Base-by-base conservation (phyloP, 75 land plant species). In the Ceratopteris richardii region DNA sequence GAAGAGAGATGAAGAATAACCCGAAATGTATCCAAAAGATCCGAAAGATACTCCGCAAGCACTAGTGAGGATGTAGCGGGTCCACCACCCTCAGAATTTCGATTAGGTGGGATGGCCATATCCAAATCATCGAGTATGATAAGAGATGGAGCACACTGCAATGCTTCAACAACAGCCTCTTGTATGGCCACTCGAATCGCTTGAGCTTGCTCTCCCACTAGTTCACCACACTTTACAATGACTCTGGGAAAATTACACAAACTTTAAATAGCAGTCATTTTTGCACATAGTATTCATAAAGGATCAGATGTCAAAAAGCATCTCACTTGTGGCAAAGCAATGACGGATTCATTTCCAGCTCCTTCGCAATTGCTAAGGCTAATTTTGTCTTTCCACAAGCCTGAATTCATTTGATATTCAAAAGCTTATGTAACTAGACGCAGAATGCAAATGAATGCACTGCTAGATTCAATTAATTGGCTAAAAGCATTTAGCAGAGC, bases 121-220 rank as follows among this genome's bases (percentile, higher is more conserved):
- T 94, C 96, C 44, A 94, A 78, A 64, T 89, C 98, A 76, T 94
- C 98, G 61, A 94, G 76, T 31, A 94, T 68, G 57, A 94, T 51
- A 41, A 94, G 51, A 40, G 90, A 78, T 39, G 98, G 98, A 30
- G 88, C 68, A 70, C 86, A 81, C 51, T 73, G 74, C 12, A 85
- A 17, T 26, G 96, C 98, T 62, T 89, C 96, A 66, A 84, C 66
- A 20, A 94, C 44, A 30, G 64, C 67, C 25, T 60, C 60, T 9
- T 60, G 44, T 61, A 94, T 54, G 57, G 78, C 64, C 54, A 69
- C 72, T 22, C 77, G 78, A 59, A 89, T 70, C 14, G 64, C 51
- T 29, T 63, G 60, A 37, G 71, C 69, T 67, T 89, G 85, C 58
- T 90, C 98, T 3, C 67, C 58, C 33, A 81, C 77, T 52, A 89